Conservation (phyloP, 495 filamentous ascomycete species). For the Aspergillus olivimuriae region DNA sequence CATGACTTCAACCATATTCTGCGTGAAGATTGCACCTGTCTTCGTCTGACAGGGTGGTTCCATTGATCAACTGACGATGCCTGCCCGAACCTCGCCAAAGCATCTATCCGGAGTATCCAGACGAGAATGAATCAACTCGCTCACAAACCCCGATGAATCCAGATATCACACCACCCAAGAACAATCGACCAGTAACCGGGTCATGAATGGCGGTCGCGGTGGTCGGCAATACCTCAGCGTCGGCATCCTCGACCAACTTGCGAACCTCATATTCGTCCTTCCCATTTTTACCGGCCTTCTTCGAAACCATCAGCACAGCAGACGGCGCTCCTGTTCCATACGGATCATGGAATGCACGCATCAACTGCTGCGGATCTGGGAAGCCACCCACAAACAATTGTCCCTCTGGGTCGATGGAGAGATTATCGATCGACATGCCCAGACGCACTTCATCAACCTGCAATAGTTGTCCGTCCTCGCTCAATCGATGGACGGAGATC, state of each 20-base stretch:
- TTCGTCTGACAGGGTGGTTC: too few relatives aligned
- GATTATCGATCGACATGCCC: constrained; percentile 28
- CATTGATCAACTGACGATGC: too few relatives aligned
- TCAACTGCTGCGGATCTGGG: constrained; percentile 8
- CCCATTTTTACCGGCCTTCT: not conserved
- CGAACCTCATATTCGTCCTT: not conserved
- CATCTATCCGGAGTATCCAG: too few relatives aligned
- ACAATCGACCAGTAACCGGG: not conserved
- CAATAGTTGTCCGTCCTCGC: constrained; percentile 12
- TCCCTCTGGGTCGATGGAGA: constrained; percentile 31
- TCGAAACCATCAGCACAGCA: not conserved
- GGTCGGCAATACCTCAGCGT: not conserved
- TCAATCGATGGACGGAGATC: constrained; percentile 20
- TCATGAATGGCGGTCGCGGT: not conserved
- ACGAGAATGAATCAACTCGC: too few relatives aligned
- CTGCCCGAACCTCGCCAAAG: too few relatives aligned
- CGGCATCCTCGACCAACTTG: constrained; percentile 1
- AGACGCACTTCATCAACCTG: constrained; percentile 21
- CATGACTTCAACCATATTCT: too few relatives aligned
- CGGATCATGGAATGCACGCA: constrained; percentile 2
- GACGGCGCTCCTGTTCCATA: not conserved
- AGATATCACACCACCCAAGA: not conserved
- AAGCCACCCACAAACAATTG: constrained; percentile 28
- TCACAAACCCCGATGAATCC: not conserved
- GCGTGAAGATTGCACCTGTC: too few relatives aligned